Evolutionary conservation across 352 stramenopile species (phyloP).

Genomic region (Phytopythium boreale): DNA sequence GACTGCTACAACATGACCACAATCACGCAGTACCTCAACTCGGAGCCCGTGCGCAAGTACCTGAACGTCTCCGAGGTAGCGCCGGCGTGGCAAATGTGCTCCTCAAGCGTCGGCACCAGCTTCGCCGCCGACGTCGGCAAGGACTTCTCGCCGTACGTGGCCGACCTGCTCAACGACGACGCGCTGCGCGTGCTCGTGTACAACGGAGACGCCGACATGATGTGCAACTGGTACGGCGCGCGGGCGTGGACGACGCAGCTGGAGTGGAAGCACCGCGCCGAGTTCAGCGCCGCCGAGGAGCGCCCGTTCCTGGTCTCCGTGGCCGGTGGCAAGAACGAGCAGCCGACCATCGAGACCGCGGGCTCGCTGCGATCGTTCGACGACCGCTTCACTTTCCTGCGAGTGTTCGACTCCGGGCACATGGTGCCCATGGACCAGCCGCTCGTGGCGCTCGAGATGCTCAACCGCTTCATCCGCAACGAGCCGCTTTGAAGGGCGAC

Average conservation of each 20-base stretch:
- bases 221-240: constrained; percentile 41
- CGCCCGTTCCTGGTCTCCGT: constrained; percentile 10
- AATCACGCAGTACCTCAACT: constrained; percentile 60
- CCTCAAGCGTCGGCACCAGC: constrained; percentile 73
- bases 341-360: constrained; percentile 1
- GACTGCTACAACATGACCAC: constrained; percentile 15
- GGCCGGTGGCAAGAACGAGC: constrained; percentile 1
- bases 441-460: constrained; percentile 38
- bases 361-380: constrained; percentile 26
- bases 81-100: constrained; percentile 83
- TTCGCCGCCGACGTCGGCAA: constrained; percentile 49
- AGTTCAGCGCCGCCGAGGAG: constrained; percentile 16
- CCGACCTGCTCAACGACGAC: constrained; percentile 17
- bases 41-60: constrained; percentile 24
- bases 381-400: constrained; percentile 41
- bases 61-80: constrained; percentile 29
- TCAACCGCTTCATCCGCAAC: constrained; percentile 54
- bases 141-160: constrained; percentile 19
- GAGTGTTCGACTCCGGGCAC: constrained; percentile 48
- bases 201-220: constrained; percentile 33
- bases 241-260: constrained; percentile 32
- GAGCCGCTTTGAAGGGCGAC: constrained; percentile 20
- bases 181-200: constrained; percentile 24
- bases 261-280: constrained; percentile 28
- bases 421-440: constrained; percentile 55